phyloP scores from a whole-genome alignment of 129 eudicot genomes.

The Flaveria trinervia region DNA sequence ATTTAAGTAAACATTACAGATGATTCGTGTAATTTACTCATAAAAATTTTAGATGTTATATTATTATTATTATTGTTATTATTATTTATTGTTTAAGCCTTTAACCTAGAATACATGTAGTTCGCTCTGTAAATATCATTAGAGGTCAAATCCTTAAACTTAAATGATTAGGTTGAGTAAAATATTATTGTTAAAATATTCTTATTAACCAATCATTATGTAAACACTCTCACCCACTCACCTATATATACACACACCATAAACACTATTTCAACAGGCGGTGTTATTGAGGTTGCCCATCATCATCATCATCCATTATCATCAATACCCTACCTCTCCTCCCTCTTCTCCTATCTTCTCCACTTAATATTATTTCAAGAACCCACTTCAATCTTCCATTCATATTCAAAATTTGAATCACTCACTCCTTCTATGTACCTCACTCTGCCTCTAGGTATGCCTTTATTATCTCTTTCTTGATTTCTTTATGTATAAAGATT shows the following conservation, averaged over 20 bases:
- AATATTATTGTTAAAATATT: too few relatives aligned
- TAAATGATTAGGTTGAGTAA: too few relatives aligned
- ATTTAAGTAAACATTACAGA: too few relatives aligned
- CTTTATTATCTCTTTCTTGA: conserved; percentile 12
- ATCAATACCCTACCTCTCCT: not conserved
- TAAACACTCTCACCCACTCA: too few relatives aligned
- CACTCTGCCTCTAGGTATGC: conserved; percentile 25
- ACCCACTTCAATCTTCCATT: conserved; percentile 25
- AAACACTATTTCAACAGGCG: not conserved
- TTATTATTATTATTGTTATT: too few relatives aligned
- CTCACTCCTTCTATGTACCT: conserved; percentile 20
- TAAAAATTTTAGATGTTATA: too few relatives aligned
- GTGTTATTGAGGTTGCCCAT: conserved; percentile 7
- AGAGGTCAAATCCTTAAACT: too few relatives aligned
- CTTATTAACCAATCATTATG: too few relatives aligned
- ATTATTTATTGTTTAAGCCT: too few relatives aligned
- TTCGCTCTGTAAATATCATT: too few relatives aligned
- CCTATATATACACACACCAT: not conserved
- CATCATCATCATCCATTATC: conserved; percentile 9
- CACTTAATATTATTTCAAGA: not conserved
- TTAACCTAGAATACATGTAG: too few relatives aligned
- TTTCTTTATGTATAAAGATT: not conserved
- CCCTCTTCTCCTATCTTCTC: not conserved
- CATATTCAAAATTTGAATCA: conserved; percentile 17
- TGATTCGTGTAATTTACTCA: too few relatives aligned